Base-by-base conservation (phyloP, 495 filamentous ascomycete species). In the Immersiella caudata region DNA sequence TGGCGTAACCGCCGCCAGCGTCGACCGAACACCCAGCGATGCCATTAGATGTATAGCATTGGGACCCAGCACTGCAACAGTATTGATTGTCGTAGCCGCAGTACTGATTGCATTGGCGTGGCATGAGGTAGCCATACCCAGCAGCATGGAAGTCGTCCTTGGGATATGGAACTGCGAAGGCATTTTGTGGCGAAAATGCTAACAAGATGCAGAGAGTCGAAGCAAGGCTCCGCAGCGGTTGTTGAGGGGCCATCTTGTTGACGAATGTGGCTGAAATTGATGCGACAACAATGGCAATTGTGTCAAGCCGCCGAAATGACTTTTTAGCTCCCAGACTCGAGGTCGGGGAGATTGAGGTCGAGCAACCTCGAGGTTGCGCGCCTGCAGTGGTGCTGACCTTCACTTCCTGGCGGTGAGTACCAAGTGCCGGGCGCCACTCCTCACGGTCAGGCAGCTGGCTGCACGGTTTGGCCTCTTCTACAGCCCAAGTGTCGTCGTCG, bases 21-120 rank as follows among this genome's bases (percentile, higher is more conserved):
- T 67, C 72, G 14, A 68, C 74, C 6, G 71, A 71, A 52, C 80
- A 81, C n/a, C 72, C 72, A 11, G 79, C 78, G 59, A 76, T 75
- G 65, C 80, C 82, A 26, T 74, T 69, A 74, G 90, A 86, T 46
- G 90, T 93, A 71, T 76, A 82, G 83, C 93, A 96, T 21, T 80
- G 71, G 65, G 89, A 74, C 62, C 80, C 83, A 11, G 78, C 71
- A 14, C 73, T 69, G 75, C 93, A 96, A 83, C 92, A 95, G 67
- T 89, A 81, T 79, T 88, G 82, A 67, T 81, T 81, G 63, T 86
- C 78, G 66, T 79, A 88, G 55, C 93, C 93, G 75, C 93, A 97
- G 51, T 82, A 82, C 52, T 87, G 86, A 1, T 79, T 78, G 76
- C 92, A 94, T 49, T 80, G 78, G 68, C 81, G 76, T 1, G 70